Evolutionary conservation across 352 stramenopile species (phyloP), one percentile per base, ranked within the genome.

Genomic region (Phytophthora constricta): DNA sequence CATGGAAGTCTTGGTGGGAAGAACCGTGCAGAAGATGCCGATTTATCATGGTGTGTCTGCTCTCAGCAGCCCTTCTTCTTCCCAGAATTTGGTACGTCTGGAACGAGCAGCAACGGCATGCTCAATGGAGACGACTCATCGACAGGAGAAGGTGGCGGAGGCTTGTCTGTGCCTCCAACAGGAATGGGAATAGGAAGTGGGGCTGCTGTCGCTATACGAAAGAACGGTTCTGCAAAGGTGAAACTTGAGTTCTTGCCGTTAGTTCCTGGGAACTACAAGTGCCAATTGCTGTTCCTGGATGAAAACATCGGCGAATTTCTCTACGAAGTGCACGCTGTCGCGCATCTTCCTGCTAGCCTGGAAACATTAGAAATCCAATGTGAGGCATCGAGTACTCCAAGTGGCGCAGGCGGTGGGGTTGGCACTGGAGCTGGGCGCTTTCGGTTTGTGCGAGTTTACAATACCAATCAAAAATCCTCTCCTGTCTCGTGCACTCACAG

Each of bases 281-380:
- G 89, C 51, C 88, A 97, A 53, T 46, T 98, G 5, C 70, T 98
- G 0, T 95, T 98, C 19, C 39, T 98, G 19, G 92, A 98, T 49
- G 87, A 98, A 34, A 90, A 91, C 17, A 80, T 97, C 3, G 96
- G 95, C n/a, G 93, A 98, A 59, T 98, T 98, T 55, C 79, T 96
- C 50, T 97, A 98, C 58, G 92, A 98, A 59, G 72, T 98, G 3
- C 76, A 92, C 20, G 93, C 78, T 0, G 80, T 86, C 1, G 91
- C 93, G 5, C 86, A 85, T 25, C 73, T 98, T 4, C 95, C 95
- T 3, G 42, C 70, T 2, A 84, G 68, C 49, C 67, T 91, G 5
- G 92, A 97, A 50, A 90, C 75, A 5, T 57, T 98, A 5, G 79
- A 91, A 56, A 89, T 98, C 14, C 79, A 91, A 45, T 91, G 93